Evolutionary conservation across 805 yeast genomes (phyloP).

Genomic region (Kuraishia piskuri): DNA sequence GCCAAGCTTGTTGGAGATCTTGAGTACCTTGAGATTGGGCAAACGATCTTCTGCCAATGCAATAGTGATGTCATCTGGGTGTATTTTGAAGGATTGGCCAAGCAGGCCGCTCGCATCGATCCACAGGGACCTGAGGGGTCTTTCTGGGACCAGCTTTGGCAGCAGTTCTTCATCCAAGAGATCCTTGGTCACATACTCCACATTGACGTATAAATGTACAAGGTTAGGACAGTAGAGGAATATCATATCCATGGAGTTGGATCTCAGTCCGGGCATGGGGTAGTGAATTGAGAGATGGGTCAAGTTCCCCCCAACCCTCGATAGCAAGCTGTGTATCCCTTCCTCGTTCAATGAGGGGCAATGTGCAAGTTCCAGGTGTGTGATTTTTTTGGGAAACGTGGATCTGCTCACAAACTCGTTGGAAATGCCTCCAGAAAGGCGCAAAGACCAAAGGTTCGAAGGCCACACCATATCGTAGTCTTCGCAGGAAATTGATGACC

Average conservation of each 20-base stretch:
- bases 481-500: slow-evolving; percentile 73
- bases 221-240: slow-evolving; percentile 74
- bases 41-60: slow-evolving; percentile 75
- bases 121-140: slow-evolving; percentile 53
- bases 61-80: slow-evolving; percentile 82
- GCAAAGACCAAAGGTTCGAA: slow-evolving; percentile 54
- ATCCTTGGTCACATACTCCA: slow-evolving; percentile 64
- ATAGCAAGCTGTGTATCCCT: slow-evolving; percentile 54
- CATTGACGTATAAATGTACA: slow-evolving; percentile 53
- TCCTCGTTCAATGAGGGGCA: slow-evolving; percentile 71
- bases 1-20: slow-evolving; percentile 71
- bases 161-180: slow-evolving; percentile 39
- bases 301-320: slow-evolving; percentile 58
- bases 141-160: slow-evolving; percentile 18
- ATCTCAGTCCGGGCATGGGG: slow-evolving; percentile 79
- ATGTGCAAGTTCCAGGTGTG: slow-evolving; percentile 70
- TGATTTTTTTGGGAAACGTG: slow-evolving; percentile 64
- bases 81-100: slow-evolving; percentile 75
- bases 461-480: slow-evolving; percentile 72
- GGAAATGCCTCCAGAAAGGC: slow-evolving; percentile 85
- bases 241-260: slow-evolving; percentile 63
- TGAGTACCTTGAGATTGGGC: slow-evolving; percentile 54
- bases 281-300: slow-evolving; percentile 60
- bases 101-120: slow-evolving; percentile 81
- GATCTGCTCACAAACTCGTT: slow-evolving; percentile 68